phyloP scores from a whole-genome alignment of 2,329 filamentous ascomycete genomes.

The Torrubiellomyces zombiae region DNA sequence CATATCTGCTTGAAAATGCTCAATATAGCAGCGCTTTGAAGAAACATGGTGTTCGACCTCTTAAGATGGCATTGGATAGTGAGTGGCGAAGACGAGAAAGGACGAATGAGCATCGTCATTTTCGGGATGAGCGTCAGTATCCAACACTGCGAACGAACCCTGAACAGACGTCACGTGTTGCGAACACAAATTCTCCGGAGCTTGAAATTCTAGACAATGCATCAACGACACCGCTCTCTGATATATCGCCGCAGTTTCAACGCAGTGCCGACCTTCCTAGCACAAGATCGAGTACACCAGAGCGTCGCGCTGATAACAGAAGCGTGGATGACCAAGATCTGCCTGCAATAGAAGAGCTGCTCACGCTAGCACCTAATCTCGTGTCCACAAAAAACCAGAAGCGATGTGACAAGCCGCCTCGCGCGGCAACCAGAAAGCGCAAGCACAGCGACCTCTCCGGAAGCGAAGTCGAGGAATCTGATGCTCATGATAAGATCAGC shows the following conservation, averaged over 20 bases:
- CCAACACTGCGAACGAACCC: too few species aligned
- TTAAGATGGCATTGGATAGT: slow-evolving; percentile 22
- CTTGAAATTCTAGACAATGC: too few species aligned
- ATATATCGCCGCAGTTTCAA: too few species aligned
- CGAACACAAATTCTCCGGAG: too few species aligned
- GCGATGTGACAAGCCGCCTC: slow-evolving; percentile 9
- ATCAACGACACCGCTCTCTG: too few species aligned
- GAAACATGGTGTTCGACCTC: slow-evolving; percentile 35
- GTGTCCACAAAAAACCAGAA: slow-evolving; percentile 8
- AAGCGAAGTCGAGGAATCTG: too few species aligned
- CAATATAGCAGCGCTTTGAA: slow-evolving; percentile 36
- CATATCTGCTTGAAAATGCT: slow-evolving; percentile 38
- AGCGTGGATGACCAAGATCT: slow-evolving; percentile 21
- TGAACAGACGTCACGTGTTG: too few species aligned
- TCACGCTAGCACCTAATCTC: slow-evolving; percentile 8
- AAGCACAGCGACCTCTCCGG: too few species aligned
- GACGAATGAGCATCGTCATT: slow-evolving; percentile 33
- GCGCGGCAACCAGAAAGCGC: slow-evolving; percentile 14
- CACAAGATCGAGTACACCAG: too few species aligned
- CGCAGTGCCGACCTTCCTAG: too few species aligned
- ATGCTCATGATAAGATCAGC: too few species aligned
- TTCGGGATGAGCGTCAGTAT: slow-evolving; percentile 34
- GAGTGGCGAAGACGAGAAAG: slow-evolving; percentile 19
- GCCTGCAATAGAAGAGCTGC: slow-evolving; percentile 19
- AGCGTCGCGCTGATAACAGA: slow-evolving; percentile 20